Evolutionary conservation across 257 asterid genomes (phyloP).

Genomic region (Perilla frutescens): DNA sequence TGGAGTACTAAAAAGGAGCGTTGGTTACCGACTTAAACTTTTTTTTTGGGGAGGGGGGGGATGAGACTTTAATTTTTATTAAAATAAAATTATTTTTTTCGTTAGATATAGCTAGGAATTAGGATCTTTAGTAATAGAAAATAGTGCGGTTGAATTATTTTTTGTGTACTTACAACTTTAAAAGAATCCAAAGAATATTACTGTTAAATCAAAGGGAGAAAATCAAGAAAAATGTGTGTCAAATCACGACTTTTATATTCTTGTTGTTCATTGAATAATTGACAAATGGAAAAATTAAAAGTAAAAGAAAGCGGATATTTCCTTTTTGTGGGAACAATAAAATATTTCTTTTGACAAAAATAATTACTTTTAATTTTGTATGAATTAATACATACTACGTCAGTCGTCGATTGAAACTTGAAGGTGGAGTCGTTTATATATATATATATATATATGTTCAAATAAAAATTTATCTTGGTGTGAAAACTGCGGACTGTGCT

Average conservation of each 20-base stretch:
- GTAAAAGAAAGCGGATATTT: not conserved
- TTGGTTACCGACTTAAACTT: too few species aligned
- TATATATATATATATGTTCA: not conserved
- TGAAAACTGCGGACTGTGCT: too few species aligned
- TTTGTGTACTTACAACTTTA: slow-evolving; percentile 9
- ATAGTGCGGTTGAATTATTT: not conserved
- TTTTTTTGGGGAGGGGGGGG: too few species aligned
- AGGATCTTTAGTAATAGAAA: not conserved
- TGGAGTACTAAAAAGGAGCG: not conserved
- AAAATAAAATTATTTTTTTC: not conserved
- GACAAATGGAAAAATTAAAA: not conserved
- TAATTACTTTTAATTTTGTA: not conserved
- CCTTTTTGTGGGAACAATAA: slow-evolving; percentile 17
- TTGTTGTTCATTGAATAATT: slow-evolving; percentile 29
- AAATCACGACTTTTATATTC: slow-evolving; percentile 34
- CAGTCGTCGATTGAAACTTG: not conserved
- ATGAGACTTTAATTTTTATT: not conserved
- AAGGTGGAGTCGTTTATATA: not conserved
- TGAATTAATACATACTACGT: not conserved
- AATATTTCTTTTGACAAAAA: slow-evolving; percentile 13
- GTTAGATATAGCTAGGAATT: not conserved
- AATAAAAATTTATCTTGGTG: too few species aligned
- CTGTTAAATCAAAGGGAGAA: slow-evolving; percentile 24
- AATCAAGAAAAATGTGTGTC: slow-evolving; percentile 32
- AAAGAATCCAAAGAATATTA: slow-evolving; percentile 32